Evolutionary conservation across 345 rosid genomes (phyloP), one percentile per base, ranked within the genome.

Genomic region (Rhizophora apiculata): DNA sequence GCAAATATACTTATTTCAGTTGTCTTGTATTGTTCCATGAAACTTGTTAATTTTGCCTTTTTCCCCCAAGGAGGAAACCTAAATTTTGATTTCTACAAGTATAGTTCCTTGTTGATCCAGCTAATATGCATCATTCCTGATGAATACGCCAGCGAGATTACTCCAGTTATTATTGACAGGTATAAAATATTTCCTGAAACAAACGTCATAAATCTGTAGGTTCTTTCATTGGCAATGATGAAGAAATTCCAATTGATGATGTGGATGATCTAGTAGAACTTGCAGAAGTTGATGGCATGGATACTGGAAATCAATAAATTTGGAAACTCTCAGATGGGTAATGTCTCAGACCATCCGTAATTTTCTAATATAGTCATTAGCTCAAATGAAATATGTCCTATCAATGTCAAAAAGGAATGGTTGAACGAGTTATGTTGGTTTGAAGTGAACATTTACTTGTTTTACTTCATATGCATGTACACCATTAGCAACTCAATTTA

Each of bases 191-290:
- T 32, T n/a, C 16, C n/a, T 71, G 49, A 53, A 64, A 58, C 60
- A 72, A 13, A 67, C 29, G 63, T 8, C 32, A 8, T 13, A 16
- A 57, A n/a, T 46, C 5, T 78, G 46, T 72, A 86, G 94, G 82
- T 70, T 53, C 73, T 27, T 6, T 43, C 31, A 74, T 34, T 32
- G 58, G 62, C 62, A 69, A 91, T 80, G 80, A 75, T 51, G 89
- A 91, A 78, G 96, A 85, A 69, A 94, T 89, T 70, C 93, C 86
- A 15, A 61, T 94, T 30, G 93, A 89, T 63, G 98, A 89, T 74
- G 78, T 73, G 68, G 97, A 91, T 72, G 95, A 89, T 57, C 32
- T 69, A 51, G 97, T 87, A 72, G 96, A 87, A 74, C 70, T 52
- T 46, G 76, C 43, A 3, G 89, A 85, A 43, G 80, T 52, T 34